phyloP scores from a whole-genome alignment of 2,329 filamentous ascomycete genomes.

The Teratosphaeria viscida region DNA sequence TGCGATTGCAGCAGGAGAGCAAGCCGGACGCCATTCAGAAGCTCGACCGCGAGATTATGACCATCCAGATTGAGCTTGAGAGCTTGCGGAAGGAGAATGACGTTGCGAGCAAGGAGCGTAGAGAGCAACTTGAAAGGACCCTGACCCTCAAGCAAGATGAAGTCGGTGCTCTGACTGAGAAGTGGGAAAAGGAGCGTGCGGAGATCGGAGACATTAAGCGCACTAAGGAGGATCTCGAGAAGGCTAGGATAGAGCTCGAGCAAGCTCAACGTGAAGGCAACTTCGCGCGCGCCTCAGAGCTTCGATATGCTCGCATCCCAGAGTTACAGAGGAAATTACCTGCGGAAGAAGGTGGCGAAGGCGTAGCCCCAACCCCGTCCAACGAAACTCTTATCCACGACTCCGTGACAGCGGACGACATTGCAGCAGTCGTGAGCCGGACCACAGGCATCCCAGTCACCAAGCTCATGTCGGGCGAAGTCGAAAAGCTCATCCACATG shows the following conservation, averaged over 20 bases:
- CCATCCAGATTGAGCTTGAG: constrained; percentile 91
- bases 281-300: constrained; percentile 80
- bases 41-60: constrained; percentile 91
- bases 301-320: constrained; percentile 82
- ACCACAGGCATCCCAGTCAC: constrained; percentile 87
- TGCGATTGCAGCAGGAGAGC: constrained; percentile 88
- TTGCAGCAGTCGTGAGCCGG: constrained; percentile 80
- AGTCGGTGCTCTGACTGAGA: constrained; percentile 60
- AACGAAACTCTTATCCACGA: constrained; percentile 69
- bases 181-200: constrained; percentile 81
- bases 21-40: constrained; percentile 91
- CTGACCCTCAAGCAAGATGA: constrained; percentile 70
- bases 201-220: constrained; percentile 83
- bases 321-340: constrained; percentile 68
- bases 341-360: constrained; percentile 53
- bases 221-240: constrained; percentile 79
- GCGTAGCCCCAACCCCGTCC: constrained; percentile 9
- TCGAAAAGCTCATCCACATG: constrained; percentile 92
- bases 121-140: constrained; percentile 72
- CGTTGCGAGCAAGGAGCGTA: constrained; percentile 73
- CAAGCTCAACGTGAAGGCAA: constrained; percentile 78
- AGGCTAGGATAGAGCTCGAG: constrained; percentile 73
- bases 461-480: constrained; percentile 85
- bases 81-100: constrained; percentile 91
- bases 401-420: constrained; percentile 89